A percentile compares a stretch with the other conserved stretches of the same genome.
These are phyloP conservation scores for Rhododendron simsii DNA, from an alignment of 148 eudicot species.

Conservation along the genomic window DNA sequence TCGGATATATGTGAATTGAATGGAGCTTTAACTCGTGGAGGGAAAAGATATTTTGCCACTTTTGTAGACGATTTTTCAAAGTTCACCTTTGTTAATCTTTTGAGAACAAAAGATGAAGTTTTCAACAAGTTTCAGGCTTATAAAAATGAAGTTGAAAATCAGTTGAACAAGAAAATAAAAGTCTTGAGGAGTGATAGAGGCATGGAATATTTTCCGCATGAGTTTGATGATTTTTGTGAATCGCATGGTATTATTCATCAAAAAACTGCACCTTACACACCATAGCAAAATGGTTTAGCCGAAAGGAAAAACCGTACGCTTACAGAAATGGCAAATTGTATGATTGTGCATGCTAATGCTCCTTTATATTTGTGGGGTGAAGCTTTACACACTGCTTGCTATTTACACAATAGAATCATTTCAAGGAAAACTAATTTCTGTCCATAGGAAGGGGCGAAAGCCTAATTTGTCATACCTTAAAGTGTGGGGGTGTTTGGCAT, in stretches of 20 bases:
- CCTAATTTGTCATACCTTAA: neutral
- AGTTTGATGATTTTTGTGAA: neutral
- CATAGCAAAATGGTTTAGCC: neutral
- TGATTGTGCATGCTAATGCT: neutral
- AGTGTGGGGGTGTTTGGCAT: too few relatives aligned
- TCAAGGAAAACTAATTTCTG: neutral
- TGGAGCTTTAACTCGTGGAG: neutral
- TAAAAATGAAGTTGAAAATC: neutral
- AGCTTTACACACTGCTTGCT: neutral
- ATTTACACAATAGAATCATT: neutral
- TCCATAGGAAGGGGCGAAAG: neutral
- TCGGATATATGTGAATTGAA: neutral
- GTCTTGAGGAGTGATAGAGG: neutral
- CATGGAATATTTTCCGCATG: neutral
- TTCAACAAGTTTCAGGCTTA: neutral
- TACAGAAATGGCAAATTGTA: neutral
- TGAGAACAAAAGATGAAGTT: neutral
- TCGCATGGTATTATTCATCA: neutral
- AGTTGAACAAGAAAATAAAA: neutral
- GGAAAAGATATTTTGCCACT: neutral
- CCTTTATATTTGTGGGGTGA: neutral
- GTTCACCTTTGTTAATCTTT: neutral
- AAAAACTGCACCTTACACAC: neutral
- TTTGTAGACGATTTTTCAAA: neutral
- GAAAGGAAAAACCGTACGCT: neutral